phyloP scores from a whole-genome alignment of 768 basidiomycete genomes.

The Lyophyllum semitale region DNA sequence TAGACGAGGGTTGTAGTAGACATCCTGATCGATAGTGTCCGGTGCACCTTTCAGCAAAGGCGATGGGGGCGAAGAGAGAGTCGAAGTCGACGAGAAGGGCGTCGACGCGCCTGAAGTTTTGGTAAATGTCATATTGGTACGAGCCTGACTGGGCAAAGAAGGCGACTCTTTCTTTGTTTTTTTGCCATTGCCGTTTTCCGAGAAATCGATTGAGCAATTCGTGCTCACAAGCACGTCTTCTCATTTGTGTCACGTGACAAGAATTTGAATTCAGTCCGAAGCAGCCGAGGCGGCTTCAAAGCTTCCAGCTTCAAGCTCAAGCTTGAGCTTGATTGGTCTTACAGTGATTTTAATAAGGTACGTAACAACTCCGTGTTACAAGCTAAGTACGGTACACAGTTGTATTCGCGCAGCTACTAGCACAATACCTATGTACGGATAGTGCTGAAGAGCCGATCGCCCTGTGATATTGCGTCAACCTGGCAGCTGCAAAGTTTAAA shows the following conservation, averaged over 20 bases:
- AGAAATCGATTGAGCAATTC: conserved; percentile 33
- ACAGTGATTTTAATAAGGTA: too few species aligned
- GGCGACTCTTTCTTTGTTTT: not conserved
- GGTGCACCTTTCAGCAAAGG: conserved; percentile 27
- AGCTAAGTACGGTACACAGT: not conserved
- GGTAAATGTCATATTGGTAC: conserved; percentile 14
- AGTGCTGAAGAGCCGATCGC: conserved; percentile 85
- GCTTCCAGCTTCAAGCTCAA: too few species aligned
- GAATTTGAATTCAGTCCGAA: too few species aligned
- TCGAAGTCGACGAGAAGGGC: conserved; percentile 39
- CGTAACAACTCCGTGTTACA: not conserved
- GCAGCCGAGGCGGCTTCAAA: too few species aligned
- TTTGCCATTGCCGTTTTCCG: conserved; percentile 19
- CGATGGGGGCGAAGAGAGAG: conserved; percentile 41
- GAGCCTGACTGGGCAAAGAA: not conserved
- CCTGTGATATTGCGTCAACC: conserved; percentile 44
- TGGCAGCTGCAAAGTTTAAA: not conserved
- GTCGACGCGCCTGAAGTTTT: conserved; percentile 39
- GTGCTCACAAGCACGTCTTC: conserved; percentile 48
- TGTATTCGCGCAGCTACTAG: not conserved
- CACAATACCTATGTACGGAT: conserved; percentile 33
- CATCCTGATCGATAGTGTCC: conserved; percentile 24
- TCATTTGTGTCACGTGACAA: conserved; percentile 13
- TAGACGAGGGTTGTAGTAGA: conserved; percentile 44
- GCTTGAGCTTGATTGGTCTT: too few species aligned